phyloP scores from a whole-genome alignment of 257 asterid species.

The Rhazya stricta region DNA sequence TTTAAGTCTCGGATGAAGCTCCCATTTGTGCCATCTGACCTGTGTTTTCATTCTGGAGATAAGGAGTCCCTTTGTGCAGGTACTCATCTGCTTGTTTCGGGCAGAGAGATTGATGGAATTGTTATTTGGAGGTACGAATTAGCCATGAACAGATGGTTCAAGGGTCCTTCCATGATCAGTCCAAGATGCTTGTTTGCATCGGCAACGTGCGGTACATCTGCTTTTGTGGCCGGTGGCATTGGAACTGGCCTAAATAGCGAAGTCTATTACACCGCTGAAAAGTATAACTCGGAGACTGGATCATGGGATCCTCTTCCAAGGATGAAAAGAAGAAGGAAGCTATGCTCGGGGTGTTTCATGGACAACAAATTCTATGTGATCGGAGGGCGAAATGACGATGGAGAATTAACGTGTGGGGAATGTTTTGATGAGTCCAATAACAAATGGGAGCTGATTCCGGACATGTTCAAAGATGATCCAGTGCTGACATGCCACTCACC shows the following conservation, averaged over 20 bases:
- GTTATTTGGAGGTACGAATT: conserved; percentile 66
- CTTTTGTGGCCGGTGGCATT: conserved; percentile 75
- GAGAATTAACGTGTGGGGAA: conserved; percentile 67
- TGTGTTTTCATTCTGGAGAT: conserved; percentile 55
- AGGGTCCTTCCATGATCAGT: conserved; percentile 60
- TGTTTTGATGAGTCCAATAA: conserved; percentile 44
- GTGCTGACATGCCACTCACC: conserved; percentile 59
- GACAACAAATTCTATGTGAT: conserved; percentile 58
- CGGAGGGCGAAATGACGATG: conserved; percentile 58
- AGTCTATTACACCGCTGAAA: conserved; percentile 54
- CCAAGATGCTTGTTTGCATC: conserved; percentile 81
- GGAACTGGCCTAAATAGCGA: conserved; percentile 24
- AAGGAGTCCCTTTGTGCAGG: conserved; percentile 73
- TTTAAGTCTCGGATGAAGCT: conserved; percentile 51
- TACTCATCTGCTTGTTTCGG: conserved; percentile 59
- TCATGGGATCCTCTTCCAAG: conserved; percentile 60
- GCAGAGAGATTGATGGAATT: conserved; percentile 60
- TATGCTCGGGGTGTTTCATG: conserved; percentile 71
- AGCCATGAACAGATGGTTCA: conserved; percentile 53
- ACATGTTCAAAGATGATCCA: conserved; percentile 62
- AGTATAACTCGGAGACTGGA: conserved; percentile 39
- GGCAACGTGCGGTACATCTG: conserved; percentile 50
- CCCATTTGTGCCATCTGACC: conserved; percentile 59
- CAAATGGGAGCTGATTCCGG: conserved; percentile 64
- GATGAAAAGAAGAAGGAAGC: conserved; percentile 50